Base-by-base conservation (phyloP, 177 flowering plant genomes). In the Vitis hybrid region DNA sequence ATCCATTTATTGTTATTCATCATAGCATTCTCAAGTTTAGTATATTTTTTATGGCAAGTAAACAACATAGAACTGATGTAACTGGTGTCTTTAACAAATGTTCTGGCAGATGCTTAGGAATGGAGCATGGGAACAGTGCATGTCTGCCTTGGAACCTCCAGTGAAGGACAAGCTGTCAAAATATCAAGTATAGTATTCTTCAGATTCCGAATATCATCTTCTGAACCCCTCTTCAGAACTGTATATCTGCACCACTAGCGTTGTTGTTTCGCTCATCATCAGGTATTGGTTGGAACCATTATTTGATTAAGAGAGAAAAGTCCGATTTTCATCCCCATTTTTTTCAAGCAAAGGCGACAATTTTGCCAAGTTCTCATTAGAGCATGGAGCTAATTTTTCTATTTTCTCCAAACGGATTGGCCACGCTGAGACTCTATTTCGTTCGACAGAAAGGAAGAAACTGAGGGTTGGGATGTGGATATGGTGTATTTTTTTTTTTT, bases 121-220 rank as follows among this genome's bases (percentile, higher is more conserved):
- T 73, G 94, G 93, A 76, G 90, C 87, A 11, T 92, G 97, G 97
- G 97, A 90, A 64, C 95, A 90, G 71, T 87, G 90, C 78, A 86
- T 92, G 87, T 86, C 93, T 68, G 76, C 92, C 63, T 80, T 92
- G 81, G 97, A 92, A 67, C 87, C 94, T 1, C 81, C 77, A 2
- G 90, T 85, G 68, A 90, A 86, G 79, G 93, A 87, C 2, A 84
- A 76, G 75, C 79, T 92, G 15, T 82, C 84, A 20, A 82, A 87
- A 64, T 92, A 88, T 74, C 87, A 82, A 80, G 88, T 90, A 22
- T 88, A 79, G 62, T 13, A 5, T 50, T 16, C 3, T 45, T 68
- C 11, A 5, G 31, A 16, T 26, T 58, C 50, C 2, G 8, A 11
- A 14, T 51, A 14, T 31, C 56, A 14, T 69, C 20, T 67, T 52